A percentile compares a stretch with the other conserved stretches of the same genome.
Evolutionary conservation across 371 early-diverging fungal species (phyloP).

Genomic region (Apophysomyces sp.): DNA sequence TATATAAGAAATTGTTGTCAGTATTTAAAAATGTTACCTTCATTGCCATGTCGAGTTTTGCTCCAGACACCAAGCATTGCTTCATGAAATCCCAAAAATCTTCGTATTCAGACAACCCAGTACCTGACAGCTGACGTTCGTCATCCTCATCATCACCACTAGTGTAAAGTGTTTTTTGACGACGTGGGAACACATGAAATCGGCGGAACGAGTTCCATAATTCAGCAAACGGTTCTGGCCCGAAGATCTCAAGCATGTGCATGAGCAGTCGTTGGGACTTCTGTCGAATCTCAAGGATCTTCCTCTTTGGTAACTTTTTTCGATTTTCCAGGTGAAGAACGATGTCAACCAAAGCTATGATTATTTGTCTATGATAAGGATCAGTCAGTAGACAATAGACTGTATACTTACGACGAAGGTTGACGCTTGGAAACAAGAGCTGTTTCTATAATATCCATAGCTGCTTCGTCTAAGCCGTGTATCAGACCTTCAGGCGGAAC

Average conservation of each 20-base stretch:
- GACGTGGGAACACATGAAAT: not conserved
- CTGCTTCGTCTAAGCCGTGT: constrained; percentile 12
- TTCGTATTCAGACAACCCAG: constrained; percentile 13
- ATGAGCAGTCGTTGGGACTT: constrained; percentile 8
- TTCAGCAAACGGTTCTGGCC: constrained; percentile 2
- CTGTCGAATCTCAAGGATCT: constrained; percentile 1
- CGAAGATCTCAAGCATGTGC: constrained; percentile 13
- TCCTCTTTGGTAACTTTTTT: not conserved
- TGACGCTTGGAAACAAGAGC: constrained; percentile 5
- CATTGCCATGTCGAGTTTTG: not conserved
- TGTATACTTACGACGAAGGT: constrained; percentile 14
- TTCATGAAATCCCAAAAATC: constrained; percentile 16
- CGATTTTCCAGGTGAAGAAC: not conserved
- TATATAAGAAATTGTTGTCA: not conserved
- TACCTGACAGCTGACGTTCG: constrained; percentile 5
- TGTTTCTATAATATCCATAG: constrained; percentile 13
- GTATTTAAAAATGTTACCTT: not conserved
- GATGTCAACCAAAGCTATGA: constrained; percentile 15
- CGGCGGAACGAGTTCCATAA: constrained; percentile 14
- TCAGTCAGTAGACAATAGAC: not conserved
- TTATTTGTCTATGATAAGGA: not conserved
- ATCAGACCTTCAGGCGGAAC: too few species aligned
- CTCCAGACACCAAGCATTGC: not conserved
- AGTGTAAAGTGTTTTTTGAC: not conserved
- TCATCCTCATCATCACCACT: constrained; percentile 11